A percentile compares a stretch with the other conserved stretches of the same genome.
phyloP scores from a whole-genome alignment of 139 green algal species.

The Coccomyxa sp. region DNA sequence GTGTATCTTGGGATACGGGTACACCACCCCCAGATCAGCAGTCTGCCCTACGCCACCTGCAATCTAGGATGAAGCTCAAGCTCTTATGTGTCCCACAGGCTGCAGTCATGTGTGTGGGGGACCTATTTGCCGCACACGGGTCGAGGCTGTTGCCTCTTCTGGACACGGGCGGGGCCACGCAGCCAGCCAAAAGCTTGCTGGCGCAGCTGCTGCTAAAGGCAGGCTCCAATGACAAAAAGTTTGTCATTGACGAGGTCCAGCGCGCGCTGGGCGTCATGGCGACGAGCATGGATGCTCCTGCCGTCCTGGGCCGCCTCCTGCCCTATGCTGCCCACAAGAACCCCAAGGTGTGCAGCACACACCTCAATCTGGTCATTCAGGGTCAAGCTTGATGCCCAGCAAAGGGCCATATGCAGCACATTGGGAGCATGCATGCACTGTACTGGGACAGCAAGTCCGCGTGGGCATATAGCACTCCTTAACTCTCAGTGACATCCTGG shows the following conservation, averaged over 20 bases:
- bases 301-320: conserved; percentile 28
- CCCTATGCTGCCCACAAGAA: conserved; percentile 53
- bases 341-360: conserved; percentile 20
- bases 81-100: conserved; percentile 17
- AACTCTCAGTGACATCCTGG: not conserved
- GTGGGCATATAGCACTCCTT: not conserved
- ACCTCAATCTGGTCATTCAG: not conserved
- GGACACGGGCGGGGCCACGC: conserved; percentile 32
- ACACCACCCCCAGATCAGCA: too few species aligned
- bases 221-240: conserved; percentile 59
- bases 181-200: conserved; percentile 44
- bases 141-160: conserved; percentile 29
- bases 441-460: not conserved
- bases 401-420: not conserved
- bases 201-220: conserved; percentile 55
- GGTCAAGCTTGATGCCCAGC: not conserved
- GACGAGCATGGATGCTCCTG: conserved; percentile 7
- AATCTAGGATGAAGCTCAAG: not conserved
- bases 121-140: conserved; percentile 34
- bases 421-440: not conserved
- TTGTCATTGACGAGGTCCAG: conserved; percentile 61
- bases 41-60: too few species aligned
- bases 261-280: conserved; percentile 22
- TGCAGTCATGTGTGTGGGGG: conserved; percentile 37
- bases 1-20: too few species aligned